Evolutionary conservation across 2,329 filamentous ascomycete genomes (phyloP), one percentile per base, ranked within the genome.

Genomic region (Knufia fluminis): DNA sequence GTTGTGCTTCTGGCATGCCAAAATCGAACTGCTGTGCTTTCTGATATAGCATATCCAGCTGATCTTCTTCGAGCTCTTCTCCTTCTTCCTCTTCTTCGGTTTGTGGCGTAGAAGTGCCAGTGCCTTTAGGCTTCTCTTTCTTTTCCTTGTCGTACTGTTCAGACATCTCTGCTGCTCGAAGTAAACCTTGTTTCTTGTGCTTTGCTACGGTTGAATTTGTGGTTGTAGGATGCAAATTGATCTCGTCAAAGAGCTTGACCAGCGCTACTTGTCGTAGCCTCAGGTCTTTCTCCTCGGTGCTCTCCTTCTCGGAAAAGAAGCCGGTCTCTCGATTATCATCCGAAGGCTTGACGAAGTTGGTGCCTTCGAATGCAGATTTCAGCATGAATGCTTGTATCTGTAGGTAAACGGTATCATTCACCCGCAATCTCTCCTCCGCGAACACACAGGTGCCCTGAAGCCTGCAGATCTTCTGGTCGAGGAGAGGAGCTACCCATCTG

Each of bases 1-100:
- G 91, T 59, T 95, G 84, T 8, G 87, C 83, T 64, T 88, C 83
- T 1, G 90, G 90, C 0, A 90, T 96, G 62, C 81, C 80, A 62
- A 98, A 97, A 64, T 98, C 92, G 60, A 97, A 97, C 0, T 88
- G 90, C 62, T 98, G 92, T 0, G 92, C 92, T 63, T 98, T 98
- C 61, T 85, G 87, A 67, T 98, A 98, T 1, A 98, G 69, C 0
- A 86, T 81, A 64, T 98, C 92, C 2, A 98, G 82, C 63, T 98
- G 92, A 59, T 94, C 90, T 65, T 97, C 88, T 62, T 97, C 89
- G 0, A 98, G 76, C 66, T 97, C 90, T 59, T 90, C 78, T 2
- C 89, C 89, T 31, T 96, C 90, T 58, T 96, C 90, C 0, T 80
- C 71, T 23, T 84, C 86, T 3, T 79, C 77, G 0, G 73, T 72